Evolutionary conservation across 2,329 filamentous ascomycete genomes (phyloP).

Genomic region (Pseudogymnoascus sp.): DNA sequence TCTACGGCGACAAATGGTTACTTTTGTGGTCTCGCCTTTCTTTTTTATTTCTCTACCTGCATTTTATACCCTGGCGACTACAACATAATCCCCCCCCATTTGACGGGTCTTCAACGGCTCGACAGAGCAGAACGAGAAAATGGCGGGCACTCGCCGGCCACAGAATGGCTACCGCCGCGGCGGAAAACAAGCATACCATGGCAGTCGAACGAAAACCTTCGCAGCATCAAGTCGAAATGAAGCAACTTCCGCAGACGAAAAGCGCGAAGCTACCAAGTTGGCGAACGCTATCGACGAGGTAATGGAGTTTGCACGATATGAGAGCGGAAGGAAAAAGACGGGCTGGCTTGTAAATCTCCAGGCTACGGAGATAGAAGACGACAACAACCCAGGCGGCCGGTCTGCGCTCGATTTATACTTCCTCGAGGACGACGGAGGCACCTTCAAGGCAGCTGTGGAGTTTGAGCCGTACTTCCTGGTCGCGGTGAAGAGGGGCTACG

Average conservation of each 20-base stretch:
- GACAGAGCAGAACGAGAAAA: conserved; percentile 27
- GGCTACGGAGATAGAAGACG: conserved; percentile 76
- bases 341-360: conserved; percentile 97
- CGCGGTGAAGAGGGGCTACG: conserved; percentile 77
- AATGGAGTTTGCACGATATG: conserved; percentile 89
- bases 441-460: conserved; percentile 92
- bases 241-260: conserved; percentile 85
- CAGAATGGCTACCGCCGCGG: conserved; percentile 60
- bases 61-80: conserved; percentile 11
- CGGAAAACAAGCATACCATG: conserved; percentile 62
- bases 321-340: conserved; percentile 69
- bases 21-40: neutral
- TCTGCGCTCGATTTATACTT: conserved; percentile 97
- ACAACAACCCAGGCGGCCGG: conserved; percentile 72
- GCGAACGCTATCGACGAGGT: conserved; percentile 86
- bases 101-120: conserved; percentile 12
- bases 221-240: conserved; percentile 70
- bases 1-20: conserved; percentile 5
- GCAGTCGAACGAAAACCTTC: conserved; percentile 66
- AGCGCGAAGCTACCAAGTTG: conserved; percentile 73
- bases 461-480: conserved; percentile 96
- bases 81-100: conserved; percentile 8
- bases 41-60: neutral
- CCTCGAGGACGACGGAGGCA: conserved; percentile 71
- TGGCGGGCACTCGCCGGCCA: conserved; percentile 51